Base-by-base conservation (phyloP, 179 eudicot species). In the Silene vulgaris region DNA sequence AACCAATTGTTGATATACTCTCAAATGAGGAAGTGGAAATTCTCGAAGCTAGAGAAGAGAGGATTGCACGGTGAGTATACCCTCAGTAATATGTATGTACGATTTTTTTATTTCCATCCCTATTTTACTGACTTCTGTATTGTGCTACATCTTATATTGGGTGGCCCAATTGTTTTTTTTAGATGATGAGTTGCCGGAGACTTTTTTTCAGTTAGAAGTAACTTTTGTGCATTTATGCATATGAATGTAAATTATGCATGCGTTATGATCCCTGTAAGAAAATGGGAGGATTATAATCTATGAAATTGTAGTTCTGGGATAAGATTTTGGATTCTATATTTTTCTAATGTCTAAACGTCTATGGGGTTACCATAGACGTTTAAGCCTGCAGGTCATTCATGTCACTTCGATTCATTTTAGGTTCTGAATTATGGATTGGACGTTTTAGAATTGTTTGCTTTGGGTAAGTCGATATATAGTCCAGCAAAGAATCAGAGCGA, bases 1-100 rank as follows among this genome's bases (percentile, higher is more conserved):
- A 92, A 80, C 97, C 99, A 21, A 87, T 92, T 75, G 97, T 95
- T 21, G 97, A 95, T 84, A 84, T 90, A 65, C 87, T 95, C 14
- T 95, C 99, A 23, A 88, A 84, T 32, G 97, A 95, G 81, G 99
- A 95, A 84, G 93, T 95, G 23, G 97, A 89, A 72, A 90, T 85
- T 54, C 93, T 95, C 11, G 90, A 92, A 85, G 96, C 97, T n/a
- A 88, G 80, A 80, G 97, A 92, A 85, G 99, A 93, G 74, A 83
- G 86, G 83, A 81, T 73, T 69, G 78, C 82, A 74, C 84, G 83
- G 28, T 87, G 78, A 86, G 16, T 71, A 30, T 50, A 56, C 48
- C 5, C 5, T 40, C 28, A 1, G 11, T 67, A 43, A 4, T 69
- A 16, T 5, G 21, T 45, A 19, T 71, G 35, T 20, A 8, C 20